A percentile compares a stretch with the other conserved stretches of the same genome.
Evolutionary conservation across 495 filamentous ascomycete genomes (phyloP).

Genomic region (Penicillium diatomitis): DNA sequence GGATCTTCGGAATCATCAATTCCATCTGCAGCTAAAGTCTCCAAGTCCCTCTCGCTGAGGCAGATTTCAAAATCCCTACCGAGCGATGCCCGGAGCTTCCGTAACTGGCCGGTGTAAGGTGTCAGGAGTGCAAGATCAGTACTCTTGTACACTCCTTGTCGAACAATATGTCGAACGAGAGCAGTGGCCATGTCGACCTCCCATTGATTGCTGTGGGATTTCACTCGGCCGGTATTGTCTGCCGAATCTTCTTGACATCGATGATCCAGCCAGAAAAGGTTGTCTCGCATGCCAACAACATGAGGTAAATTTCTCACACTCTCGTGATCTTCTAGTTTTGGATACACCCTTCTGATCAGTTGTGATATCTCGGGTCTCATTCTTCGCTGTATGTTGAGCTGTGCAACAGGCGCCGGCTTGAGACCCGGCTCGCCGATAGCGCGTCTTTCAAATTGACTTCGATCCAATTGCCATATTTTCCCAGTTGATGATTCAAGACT

Average conservation of each 20-base stretch:
- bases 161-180: slow-evolving; percentile 55
- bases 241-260: slow-evolving; percentile 39
- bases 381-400: slow-evolving; percentile 54
- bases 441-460: slow-evolving; percentile 7
- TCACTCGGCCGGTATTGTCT: slow-evolving; percentile 20
- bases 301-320: slow-evolving; percentile 40
- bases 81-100: slow-evolving; percentile 27
- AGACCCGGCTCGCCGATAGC: slow-evolving; percentile 8
- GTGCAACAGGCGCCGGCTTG: slow-evolving; percentile 32
- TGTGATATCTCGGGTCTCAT: slow-evolving; percentile 64
- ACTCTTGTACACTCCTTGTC: slow-evolving; percentile 50
- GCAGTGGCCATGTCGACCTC: slow-evolving; percentile 57
- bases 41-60: slow-evolving; percentile 48
- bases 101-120: slow-evolving; percentile 60
- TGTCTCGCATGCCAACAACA: slow-evolving; percentile 51
- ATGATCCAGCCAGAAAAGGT: slow-evolving; percentile 70
- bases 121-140: slow-evolving; percentile 67
- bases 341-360: slow-evolving; percentile 55
- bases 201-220: slow-evolving; percentile 53
- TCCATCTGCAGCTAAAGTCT: slow-evolving; percentile 2
- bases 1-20: slow-evolving; percentile 35
- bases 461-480: slow-evolving; percentile 2
- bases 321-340: slow-evolving; percentile 47
- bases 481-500: slow-evolving; percentile 24
- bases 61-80: slow-evolving; percentile 18